Conservation (phyloP, 202 grass and related monocot species). For the Carex arenaria region DNA sequence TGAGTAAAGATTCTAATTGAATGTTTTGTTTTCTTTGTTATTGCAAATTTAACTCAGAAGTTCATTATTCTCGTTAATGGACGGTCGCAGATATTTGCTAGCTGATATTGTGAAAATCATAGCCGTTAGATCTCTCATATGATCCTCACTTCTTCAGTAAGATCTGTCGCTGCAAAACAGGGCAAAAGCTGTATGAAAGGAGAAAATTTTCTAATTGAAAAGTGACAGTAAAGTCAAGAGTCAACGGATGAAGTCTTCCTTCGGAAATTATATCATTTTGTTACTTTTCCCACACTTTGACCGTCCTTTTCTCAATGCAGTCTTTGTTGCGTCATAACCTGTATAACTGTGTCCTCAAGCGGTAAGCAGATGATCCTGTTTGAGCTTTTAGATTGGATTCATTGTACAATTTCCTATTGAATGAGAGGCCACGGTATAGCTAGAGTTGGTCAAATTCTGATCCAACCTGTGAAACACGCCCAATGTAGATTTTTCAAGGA, state of each 20-base stretch:
- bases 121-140: not conserved
- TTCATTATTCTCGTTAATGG: not conserved
- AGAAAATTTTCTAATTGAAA: not conserved
- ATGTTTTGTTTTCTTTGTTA: not conserved
- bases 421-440: not conserved
- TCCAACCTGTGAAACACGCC: not conserved
- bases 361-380: not conserved
- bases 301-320: not conserved
- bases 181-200: not conserved
- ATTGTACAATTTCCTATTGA: not conserved
- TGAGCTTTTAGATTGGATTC: not conserved
- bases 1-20: not conserved
- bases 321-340: not conserved
- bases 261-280: not conserved
- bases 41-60: not conserved
- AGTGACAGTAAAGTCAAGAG: not conserved
- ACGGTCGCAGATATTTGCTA: not conserved
- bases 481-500: not conserved
- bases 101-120: not conserved
- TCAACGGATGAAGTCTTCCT: not conserved
- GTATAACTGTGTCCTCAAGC: not conserved
- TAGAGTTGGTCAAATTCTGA: not conserved
- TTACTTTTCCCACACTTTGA: not conserved
- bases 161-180: not conserved
- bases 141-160: not conserved